phyloP scores from a whole-genome alignment of 495 filamentous ascomycete genomes.

The Penicillium bovifimosum region DNA sequence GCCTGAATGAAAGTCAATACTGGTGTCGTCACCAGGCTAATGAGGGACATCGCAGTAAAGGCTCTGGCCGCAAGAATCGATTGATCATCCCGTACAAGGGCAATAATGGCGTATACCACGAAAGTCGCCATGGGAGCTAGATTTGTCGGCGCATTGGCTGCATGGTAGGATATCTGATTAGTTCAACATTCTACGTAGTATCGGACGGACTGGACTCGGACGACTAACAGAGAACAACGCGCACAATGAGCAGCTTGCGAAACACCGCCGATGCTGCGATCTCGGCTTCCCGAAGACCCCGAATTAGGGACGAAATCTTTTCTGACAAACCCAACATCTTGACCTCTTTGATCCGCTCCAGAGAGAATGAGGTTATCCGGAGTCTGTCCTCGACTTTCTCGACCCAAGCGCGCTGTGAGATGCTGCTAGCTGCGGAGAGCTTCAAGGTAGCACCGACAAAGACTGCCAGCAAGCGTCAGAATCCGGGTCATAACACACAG shows the following conservation, averaged over 20 bases:
- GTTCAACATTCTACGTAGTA: no score
- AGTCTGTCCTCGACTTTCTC: background rate
- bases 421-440: no score
- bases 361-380: background rate
- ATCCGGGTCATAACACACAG: no score
- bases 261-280: background rate
- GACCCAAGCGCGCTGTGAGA: no score
- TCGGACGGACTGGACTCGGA: no score
- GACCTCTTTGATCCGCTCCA: constrained; percentile 4
- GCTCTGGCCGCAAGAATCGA: constrained; percentile 37
- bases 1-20: constrained; percentile 21
- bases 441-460: no score
- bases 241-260: constrained; percentile 4
- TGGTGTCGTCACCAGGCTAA: constrained; percentile 24
- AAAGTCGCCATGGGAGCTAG: constrained; percentile 39
- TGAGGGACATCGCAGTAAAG: constrained; percentile 32
- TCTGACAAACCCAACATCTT: constrained; percentile 4
- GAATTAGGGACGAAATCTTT: background rate
- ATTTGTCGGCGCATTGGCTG: constrained; percentile 12
- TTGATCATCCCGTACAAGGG: constrained; percentile 31
- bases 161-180: no score
- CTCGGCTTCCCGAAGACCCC: background rate
- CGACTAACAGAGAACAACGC: constrained; percentile 3
- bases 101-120: constrained; percentile 34
- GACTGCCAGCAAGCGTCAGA: no score